Base-by-base conservation (phyloP, 1,284 basidiomycete genomes). In the Tilletia walkeri region DNA sequence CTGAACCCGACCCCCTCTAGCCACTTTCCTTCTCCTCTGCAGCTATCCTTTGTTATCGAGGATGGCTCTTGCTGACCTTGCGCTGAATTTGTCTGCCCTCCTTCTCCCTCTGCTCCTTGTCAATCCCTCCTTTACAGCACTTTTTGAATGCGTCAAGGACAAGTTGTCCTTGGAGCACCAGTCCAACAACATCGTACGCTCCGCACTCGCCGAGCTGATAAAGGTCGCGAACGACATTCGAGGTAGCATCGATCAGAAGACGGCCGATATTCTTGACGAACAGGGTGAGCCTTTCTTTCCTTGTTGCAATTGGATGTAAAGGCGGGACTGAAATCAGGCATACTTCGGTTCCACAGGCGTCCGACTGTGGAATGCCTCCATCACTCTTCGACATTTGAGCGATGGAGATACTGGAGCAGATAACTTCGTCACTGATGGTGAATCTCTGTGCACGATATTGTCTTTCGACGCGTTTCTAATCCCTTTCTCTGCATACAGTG, bases 121-220 rank as follows among this genome's bases (percentile, higher is more conserved):
- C 41, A 7, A 45, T 9, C 6, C 41, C 41, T 45, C 41, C 14
- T 14, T 45, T 45, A n/a, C 54, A 56, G 54, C 20, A 4, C 20
- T 56, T 4, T 30, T 56, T 24, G 54, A 56, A 56, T 56, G 54
- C 12, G 54, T 56, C 12, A 56, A 56, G 24, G 54, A 56, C 54
- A 56, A 56, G 20, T 24, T 56, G 10, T 56, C 54, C 20, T 12
- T 56, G 4, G 54, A 56, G 6, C 20, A 56, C 34, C 54, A 56
- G 20, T 56, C 54, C 6, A 56, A 56, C 54, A 24, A 20, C 10
- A 56, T 56, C 20, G 54, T 56, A 12, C 54, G 54, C 20, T 20
- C 54, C 12, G 54, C 54, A 34, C 54, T 56, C 54, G 24, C 18
- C n/a, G 54, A 56, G 54, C 54, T 56, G 20, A 34, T 30, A n/a